Base-by-base conservation (phyloP, 495 filamentous ascomycete species). In the Achaetomiella virescens region DNA sequence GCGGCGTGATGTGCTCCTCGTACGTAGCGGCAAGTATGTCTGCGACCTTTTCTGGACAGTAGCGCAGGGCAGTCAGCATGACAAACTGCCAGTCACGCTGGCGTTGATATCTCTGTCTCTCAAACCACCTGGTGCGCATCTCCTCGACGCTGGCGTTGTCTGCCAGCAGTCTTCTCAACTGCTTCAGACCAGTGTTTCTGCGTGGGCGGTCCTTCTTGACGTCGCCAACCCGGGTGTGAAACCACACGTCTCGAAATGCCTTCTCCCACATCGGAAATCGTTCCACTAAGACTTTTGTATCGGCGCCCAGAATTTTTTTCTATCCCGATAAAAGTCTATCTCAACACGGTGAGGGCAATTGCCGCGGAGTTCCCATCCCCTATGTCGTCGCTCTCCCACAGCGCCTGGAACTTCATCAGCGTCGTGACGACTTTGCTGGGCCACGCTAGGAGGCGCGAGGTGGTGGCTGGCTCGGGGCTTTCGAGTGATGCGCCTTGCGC, bases 1-100 rank as follows among this genome's bases (percentile, higher is more conserved):
- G 73, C 12, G 75, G 70, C n/a, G 78, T 75, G 52, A 62, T 69
- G 1, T 64, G 52, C 17, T 64, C 52, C 20, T 69, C 61, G 41
- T 79, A 64, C 9, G 76, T 80, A 15, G 75, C 78, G 37, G 73
- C 57, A 6, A 88, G 61, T 47, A 86, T 76, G 12, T 70, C 64
- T 25, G 78, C 63, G 3, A 78, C 64, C 29, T 63, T 56, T 18
- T 68, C 58, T 0, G 76, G 78, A 25, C 67, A 66, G 46, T 75
- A 70, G n/a, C 72, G 60, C 24, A 88, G 59, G 24, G 81, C 64
- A 62, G 73, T 75, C 17, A 81, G 66, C 49, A 85, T 79, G 22
- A 83, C 53, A 2, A 71, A 59, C 31, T 71, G 70, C 84, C 84
- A 88, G 35, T 63, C 53, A 0, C 11, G 37, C 31, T 66, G 57